These are phyloP conservation scores for Pisolithus microcarpus DNA, from an alignment of 768 basidiomycete genomes.

Conservation along the genomic window DNA sequence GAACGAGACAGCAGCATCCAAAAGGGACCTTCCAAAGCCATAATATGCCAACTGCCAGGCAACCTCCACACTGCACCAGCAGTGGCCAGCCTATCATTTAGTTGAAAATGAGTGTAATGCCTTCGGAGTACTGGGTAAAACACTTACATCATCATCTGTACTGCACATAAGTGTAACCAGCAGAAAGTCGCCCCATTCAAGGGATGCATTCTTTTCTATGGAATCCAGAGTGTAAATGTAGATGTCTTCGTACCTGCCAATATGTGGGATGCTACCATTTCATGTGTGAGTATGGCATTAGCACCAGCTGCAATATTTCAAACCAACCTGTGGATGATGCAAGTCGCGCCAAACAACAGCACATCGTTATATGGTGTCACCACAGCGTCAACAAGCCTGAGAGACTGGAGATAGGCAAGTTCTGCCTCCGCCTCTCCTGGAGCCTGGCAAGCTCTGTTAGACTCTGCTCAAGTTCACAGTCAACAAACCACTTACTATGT, in stretches of 20 bases:
- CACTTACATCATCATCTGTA: background rate
- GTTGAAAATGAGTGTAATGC: background rate
- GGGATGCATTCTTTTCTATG: background rate
- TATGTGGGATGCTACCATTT: background rate
- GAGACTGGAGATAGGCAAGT: background rate
- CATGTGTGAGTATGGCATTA: background rate
- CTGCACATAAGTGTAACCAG: background rate
- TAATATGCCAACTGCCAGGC: background rate
- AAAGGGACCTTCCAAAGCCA: background rate
- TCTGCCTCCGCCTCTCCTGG: constrained; percentile 6
- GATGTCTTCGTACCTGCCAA: background rate
- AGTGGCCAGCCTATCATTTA: background rate
- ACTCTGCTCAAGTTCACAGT: background rate
- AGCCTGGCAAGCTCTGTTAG: background rate
- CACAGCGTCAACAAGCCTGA: background rate
- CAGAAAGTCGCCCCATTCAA: background rate
- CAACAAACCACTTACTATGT: constrained; percentile 9
- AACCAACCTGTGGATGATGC: constrained; percentile 3
- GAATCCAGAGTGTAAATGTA: background rate
- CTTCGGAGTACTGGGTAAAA: background rate
- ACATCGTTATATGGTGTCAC: background rate
- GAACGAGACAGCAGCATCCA: background rate
- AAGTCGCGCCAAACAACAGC: background rate
- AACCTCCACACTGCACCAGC: background rate
- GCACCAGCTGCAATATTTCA: too few species aligned